A percentile compares a stretch with the other conserved stretches of the same genome.
phyloP scores from a whole-genome alignment of 371 early-diverging fungal species.

The Actinomortierella ambigua region DNA sequence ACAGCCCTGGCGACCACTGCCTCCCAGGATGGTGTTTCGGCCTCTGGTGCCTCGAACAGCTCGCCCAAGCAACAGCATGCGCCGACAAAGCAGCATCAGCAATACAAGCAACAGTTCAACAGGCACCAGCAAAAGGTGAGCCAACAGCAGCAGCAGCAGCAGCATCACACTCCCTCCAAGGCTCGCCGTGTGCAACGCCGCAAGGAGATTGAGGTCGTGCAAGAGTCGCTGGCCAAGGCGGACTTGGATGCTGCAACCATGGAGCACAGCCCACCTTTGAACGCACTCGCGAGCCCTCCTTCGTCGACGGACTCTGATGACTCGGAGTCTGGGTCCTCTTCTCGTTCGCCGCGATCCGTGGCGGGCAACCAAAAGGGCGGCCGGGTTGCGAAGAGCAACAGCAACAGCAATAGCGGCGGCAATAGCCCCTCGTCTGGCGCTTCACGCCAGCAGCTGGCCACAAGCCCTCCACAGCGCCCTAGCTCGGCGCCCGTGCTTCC shows the following conservation, averaged over 20 bases:
- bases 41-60: slow-evolving; percentile 10
- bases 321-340: slow-evolving; percentile 24
- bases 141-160: slow-evolving; percentile 24
- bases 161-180: slow-evolving; percentile 25
- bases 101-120: slow-evolving; percentile 17
- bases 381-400: slow-evolving; percentile 10
- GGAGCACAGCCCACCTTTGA: slow-evolving; percentile 33
- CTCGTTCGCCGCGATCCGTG: slow-evolving; percentile 1
- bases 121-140: slow-evolving; percentile 17
- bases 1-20: slow-evolving; percentile 8
- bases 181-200: slow-evolving; percentile 37
- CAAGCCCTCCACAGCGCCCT: slow-evolving; percentile 24
- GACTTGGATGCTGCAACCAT: slow-evolving; percentile 19
- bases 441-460: slow-evolving; percentile 8
- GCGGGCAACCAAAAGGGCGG: not conserved
- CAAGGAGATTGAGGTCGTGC: slow-evolving; percentile 31
- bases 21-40: slow-evolving; percentile 1
- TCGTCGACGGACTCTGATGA: slow-evolving; percentile 42
- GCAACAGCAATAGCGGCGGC: slow-evolving; percentile 7
- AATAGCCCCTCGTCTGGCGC: slow-evolving; percentile 12
- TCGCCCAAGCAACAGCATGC: not conserved
- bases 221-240: slow-evolving; percentile 22
- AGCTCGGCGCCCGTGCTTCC: slow-evolving; percentile 33
- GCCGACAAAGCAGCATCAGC: slow-evolving; percentile 5
- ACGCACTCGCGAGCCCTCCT: slow-evolving; percentile 36